Conservation (phyloP, 2,329 filamentous ascomycete species). For the Fusarium lateritium region DNA sequence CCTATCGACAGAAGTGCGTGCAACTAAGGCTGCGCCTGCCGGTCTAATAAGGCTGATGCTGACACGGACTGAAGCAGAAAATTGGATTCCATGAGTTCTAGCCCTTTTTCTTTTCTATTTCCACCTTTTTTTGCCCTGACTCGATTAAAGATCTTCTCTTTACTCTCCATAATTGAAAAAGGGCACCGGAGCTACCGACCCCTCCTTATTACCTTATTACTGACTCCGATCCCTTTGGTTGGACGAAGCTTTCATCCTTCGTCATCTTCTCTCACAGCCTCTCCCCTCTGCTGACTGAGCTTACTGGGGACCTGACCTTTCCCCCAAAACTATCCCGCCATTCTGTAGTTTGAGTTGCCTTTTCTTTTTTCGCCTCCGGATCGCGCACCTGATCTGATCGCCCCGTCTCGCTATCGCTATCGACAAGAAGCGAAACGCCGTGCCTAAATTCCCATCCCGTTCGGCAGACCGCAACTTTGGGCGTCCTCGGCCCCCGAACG, state of each 20-base stretch:
- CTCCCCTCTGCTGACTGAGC: slow-evolving; percentile 32
- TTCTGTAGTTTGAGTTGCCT: slow-evolving; percentile 13
- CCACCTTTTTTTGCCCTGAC: slow-evolving; percentile 4
- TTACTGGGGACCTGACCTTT: slow-evolving; percentile 6
- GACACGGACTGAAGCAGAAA: slow-evolving; percentile 31
- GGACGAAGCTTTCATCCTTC: slow-evolving; percentile 6
- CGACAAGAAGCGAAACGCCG: not conserved
- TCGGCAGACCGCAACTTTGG: slow-evolving; percentile 15
- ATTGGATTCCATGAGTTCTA: slow-evolving; percentile 17
- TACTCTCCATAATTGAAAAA: slow-evolving; percentile 25
- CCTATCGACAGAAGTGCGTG: not conserved
- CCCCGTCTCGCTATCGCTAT: slow-evolving; percentile 14
- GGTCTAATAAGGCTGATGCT: slow-evolving; percentile 45
- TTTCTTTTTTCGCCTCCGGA: slow-evolving; percentile 8
- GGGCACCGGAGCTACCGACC: slow-evolving; percentile 31
- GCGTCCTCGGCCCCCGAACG: slow-evolving; percentile 7
- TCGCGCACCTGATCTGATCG: slow-evolving; percentile 3
- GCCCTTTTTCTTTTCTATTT: slow-evolving; percentile 14
- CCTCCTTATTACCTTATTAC: slow-evolving; percentile 16
- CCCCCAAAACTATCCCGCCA: slow-evolving; percentile 9
- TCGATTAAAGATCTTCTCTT: slow-evolving; percentile 15
- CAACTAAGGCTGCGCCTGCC: not conserved
- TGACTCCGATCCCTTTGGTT: slow-evolving; percentile 17
- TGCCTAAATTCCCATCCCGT: not conserved
- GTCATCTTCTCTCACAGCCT: slow-evolving; percentile 29